Base-by-base conservation (phyloP, 164 flowering plant species). In the Piper longum region DNA sequence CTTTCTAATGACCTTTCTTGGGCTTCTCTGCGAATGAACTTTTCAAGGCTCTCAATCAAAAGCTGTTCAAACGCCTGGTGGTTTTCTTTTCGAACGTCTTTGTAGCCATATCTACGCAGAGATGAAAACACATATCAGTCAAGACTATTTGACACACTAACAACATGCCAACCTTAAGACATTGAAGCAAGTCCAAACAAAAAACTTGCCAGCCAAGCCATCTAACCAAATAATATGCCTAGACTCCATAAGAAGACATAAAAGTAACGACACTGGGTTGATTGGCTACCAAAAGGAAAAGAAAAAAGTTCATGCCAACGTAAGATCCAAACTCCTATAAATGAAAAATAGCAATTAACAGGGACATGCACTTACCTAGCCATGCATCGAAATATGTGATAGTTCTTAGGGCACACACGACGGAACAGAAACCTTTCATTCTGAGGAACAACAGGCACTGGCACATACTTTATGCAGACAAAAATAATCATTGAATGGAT, bases 381-480 rank as follows among this genome's bases (percentile, higher is more conserved):
- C 71, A 93, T 83, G 78, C 98, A 93, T 57, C 98, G 98, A 69
- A 93, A 93, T 59, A 93, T 82, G 73, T 88, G 97, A 72, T 85
- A 93, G 71, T 81, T 81, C 80, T 81, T 93, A 19, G 86, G 81
- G 73, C 96, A 88, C 66, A 86, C 96, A 42, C 97, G 79, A 54
- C 97, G 84, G 72, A 93, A 93, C 61, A 93, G 86, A 79, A 93
- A 90, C 69, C 98, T 78, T 69, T 93, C 98, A 72, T 81, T 75
- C 76, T 93, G 98, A 64, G 92, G 97, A 55, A 93, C 98, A n/a
- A 87, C 82, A 59, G 98, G 90, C 65, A 93, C 95, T 62, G 97
- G 98, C 61, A 93, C 96, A 74, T 93, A 90, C 80, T 93, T 93
- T 63, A 93, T 88, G 69, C 95, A 85, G 16, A 90, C 98, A 73